Evolutionary conservation across 768 basidiomycete species (phyloP), one percentile per base, ranked within the genome.

Genomic region (Phaeolepiota aurea): DNA sequence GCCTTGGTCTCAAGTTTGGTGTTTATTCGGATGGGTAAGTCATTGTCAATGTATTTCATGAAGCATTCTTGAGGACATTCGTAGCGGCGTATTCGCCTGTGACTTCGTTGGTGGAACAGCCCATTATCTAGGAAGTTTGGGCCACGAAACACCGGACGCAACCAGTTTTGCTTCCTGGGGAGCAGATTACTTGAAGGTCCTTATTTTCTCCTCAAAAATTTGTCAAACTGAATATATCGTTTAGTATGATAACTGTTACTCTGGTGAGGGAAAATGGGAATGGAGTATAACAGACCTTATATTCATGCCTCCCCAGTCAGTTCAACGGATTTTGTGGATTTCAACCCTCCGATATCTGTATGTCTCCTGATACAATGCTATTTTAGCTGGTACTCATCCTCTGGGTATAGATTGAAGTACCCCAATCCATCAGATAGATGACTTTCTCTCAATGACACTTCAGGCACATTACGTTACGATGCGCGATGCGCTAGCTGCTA

Each of bases 1-100:
- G 49, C 33, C 49, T 62, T 20, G 67, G 66, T 5, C 79, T 55
- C 74, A 79, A 47, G 72, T 87, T 63, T 79, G 87, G 54, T 64
- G 77, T 58, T 73, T 71, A 61, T 73, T 86, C 86, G 44, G 48
- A 55, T 32, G 65, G 57, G 67, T 65, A 50, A 21, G 57, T 39
- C 9, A 11, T 37, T 32, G 20, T 13, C 33, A 11, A 12, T n/a
- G n/a, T n/a, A n/a, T n/a, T n/a, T n/a, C n/a, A n/a, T n/a, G n/a
- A n/a, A n/a, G n/a, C n/a, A n/a, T 32, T 42, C 34, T 37, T 22
- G 3, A 14, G 10, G 33, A 31, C 21, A 16, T 38, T 20, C n/a
- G 25, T 36, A 70, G 70, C 23, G 70, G 70, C 11, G 54, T 56
- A 39, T 71, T 63, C 43, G 63, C 68, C 38, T 73, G 70, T 34